These are phyloP conservation scores for Magnusiomyces tetraspermus DNA, from an alignment of 1,139 yeast species.

Conservation along the genomic window DNA sequence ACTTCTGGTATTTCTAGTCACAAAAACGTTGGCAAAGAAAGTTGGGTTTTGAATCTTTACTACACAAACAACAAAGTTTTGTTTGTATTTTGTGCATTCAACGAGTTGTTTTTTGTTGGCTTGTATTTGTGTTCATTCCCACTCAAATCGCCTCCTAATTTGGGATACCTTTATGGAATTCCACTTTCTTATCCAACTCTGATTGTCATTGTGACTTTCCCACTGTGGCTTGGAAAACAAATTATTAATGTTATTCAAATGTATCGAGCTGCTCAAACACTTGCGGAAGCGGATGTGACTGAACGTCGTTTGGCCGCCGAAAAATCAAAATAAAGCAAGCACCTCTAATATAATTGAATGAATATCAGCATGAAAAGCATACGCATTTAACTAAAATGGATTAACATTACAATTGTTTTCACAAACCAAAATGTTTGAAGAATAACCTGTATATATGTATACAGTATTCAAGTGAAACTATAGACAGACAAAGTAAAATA, in stretches of 20 bases:
- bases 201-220: slow-evolving; percentile 57
- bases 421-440: too few species aligned
- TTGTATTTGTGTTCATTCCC: slow-evolving; percentile 66
- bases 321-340: slow-evolving; percentile 14
- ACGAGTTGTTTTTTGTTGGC: slow-evolving; percentile 88
- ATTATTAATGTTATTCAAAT: slow-evolving; percentile 82
- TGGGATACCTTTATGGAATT: slow-evolving; percentile 37
- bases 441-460: too few species aligned
- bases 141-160: slow-evolving; percentile 34
- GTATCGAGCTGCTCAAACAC: slow-evolving; percentile 69
- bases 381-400: too few species aligned
- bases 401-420: too few species aligned
- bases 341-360: too few species aligned
- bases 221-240: slow-evolving; percentile 88
- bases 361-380: too few species aligned
- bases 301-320: slow-evolving; percentile 33
- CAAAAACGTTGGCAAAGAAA: slow-evolving; percentile 70
- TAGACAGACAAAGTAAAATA: neutral
- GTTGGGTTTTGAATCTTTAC: slow-evolving; percentile 68
- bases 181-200: slow-evolving; percentile 56
- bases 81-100: slow-evolving; percentile 82
- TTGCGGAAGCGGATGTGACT: slow-evolving; percentile 75
- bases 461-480: too few species aligned
- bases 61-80: slow-evolving; percentile 78
- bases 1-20: slow-evolving; percentile 73